Evolutionary conservation across 2,329 filamentous ascomycete species (phyloP), one percentile per base, ranked within the genome.

Genomic region (Orbilia ellipsospora): DNA sequence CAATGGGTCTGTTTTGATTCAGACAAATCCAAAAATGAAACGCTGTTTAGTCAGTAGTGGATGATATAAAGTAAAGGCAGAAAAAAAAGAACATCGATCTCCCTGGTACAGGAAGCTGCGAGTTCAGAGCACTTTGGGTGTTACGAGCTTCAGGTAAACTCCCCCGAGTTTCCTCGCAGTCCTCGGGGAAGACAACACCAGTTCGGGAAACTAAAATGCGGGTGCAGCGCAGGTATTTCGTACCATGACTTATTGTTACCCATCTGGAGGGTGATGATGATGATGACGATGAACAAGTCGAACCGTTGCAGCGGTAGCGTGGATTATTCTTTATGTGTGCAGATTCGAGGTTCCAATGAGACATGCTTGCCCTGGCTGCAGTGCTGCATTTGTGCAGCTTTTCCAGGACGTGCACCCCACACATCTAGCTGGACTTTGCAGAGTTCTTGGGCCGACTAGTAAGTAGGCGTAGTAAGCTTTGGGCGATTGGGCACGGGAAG

Each of bases 291-390:
- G 40, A 60, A 40, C 16, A 67, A 56, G 63, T 67, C 8, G 31
- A 6, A 73, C 69, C 62, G 62, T 67, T 63, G 50, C 50, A 67
- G 57, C 40, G 60, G 55, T 73, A 73, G 68, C 68, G 68, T 67
- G 62, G 69, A 67, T 67, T 56, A 62, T 62, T 62, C 48, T 67
- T 67, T 56, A 62, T 57, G 55, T 67, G 69, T 44, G 42, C 23
- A 23, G 23, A 23, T 23, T 23, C 23, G 54, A 62, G 40, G 48
- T 69, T 69, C 50, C 44, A 60, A 61, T 73, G 62, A 73, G 69
- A 62, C 69, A 67, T 16, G 57, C 61, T 55, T 67, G 69, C 69
- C 69, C 69, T 73, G 62, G 69, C 51, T 36, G 31, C 31, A 36
- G 31, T 6, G 31, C 31, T 67, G 69, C 69, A 73, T 61, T 28